Percentiles rank a stretch among this genome's conserved stretches.
Conservation (phyloP, 257 asterid species). For the Lithospermum erythrorhizon region DNA sequence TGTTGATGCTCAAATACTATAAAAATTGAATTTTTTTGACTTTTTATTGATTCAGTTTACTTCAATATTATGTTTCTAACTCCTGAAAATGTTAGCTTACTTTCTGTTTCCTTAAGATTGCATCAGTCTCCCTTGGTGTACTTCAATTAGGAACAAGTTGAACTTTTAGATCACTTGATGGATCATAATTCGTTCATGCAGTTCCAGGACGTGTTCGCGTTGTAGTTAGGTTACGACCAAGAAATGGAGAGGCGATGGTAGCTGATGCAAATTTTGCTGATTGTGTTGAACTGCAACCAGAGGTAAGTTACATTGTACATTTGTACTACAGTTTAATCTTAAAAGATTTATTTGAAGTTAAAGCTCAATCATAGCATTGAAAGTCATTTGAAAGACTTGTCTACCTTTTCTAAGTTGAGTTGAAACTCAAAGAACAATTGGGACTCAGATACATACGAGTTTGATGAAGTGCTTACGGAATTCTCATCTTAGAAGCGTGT, state of each 20-base stretch:
- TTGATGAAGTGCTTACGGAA: slow-evolving; percentile 80
- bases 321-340: too few relatives aligned
- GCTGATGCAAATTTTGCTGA: slow-evolving; percentile 86
- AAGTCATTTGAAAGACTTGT: slow-evolving; percentile 4
- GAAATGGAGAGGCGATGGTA: slow-evolving; percentile 64
- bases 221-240: slow-evolving; percentile 80
- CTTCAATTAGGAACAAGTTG: too few relatives aligned
- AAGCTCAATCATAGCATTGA: slow-evolving; percentile 1
- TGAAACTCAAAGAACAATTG: slow-evolving; percentile 81
- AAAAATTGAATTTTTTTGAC: too few relatives aligned
- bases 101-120: too few relatives aligned
- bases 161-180: background rate
- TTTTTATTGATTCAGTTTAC: too few relatives aligned
- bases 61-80: too few relatives aligned
- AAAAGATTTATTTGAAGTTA: background rate
- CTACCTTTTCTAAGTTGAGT: slow-evolving; percentile 42
- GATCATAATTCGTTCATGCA: slow-evolving; percentile 9
- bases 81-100: too few relatives aligned
- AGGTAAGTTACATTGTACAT: slow-evolving; percentile 29
- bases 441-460: slow-evolving; percentile 87
- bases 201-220: slow-evolving; percentile 80
- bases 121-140: too few relatives aligned
- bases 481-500: slow-evolving; percentile 83
- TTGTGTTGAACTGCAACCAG: slow-evolving; percentile 92
- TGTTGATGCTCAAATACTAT: too few relatives aligned